Evolutionary conservation across 2,329 filamentous ascomycete species (phyloP), one percentile per base, ranked within the genome.

Genomic region (Leptodontidium sp.): DNA sequence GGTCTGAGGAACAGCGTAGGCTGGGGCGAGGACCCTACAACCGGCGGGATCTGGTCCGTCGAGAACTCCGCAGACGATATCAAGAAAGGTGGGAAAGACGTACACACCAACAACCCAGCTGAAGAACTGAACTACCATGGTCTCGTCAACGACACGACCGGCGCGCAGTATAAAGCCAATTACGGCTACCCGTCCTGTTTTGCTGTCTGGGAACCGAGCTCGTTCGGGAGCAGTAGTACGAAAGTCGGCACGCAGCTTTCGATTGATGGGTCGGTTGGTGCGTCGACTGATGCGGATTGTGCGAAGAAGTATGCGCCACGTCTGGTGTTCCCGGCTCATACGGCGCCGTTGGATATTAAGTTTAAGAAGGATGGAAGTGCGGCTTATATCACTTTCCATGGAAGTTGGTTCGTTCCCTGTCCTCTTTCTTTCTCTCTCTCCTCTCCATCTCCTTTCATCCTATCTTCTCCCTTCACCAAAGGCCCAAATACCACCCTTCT

Each of bases 341-440:
- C 65, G 21, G 58, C 68, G 11, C 71, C 69, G 6, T 59, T 72
- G 24, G 71, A 68, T 53, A 71, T 67, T 65, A 71, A 69, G 40
- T 72, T 71, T 26, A 62, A 64, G 21, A 45, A 49, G 14, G 64
- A 67, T 38, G 69, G 65, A 38, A 68, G 55, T 43, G 61, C 53
- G 6, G 62, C 67, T 2, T 72, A 59, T 32, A 52, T 69, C 14
- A 63, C 58, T 40, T 72, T 70, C 63, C 73, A 73, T 38, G 72
- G 73, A 1, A 66, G 63, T 50, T 74, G 90, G 91, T 61, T 49
- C 43, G 45, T 61, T 21, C 9, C 17, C 21, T 21, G 21, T 21
- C 21, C 21, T 21, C 21, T 21, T 21, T 21, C 21, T 21, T 45
- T 11, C 43, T 38, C 57, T 61, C 24, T n/a, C 15, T n/a, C 21